Conservation (phyloP, 371 early-diverging fungal species). For the Mortierella sp. region DNA sequence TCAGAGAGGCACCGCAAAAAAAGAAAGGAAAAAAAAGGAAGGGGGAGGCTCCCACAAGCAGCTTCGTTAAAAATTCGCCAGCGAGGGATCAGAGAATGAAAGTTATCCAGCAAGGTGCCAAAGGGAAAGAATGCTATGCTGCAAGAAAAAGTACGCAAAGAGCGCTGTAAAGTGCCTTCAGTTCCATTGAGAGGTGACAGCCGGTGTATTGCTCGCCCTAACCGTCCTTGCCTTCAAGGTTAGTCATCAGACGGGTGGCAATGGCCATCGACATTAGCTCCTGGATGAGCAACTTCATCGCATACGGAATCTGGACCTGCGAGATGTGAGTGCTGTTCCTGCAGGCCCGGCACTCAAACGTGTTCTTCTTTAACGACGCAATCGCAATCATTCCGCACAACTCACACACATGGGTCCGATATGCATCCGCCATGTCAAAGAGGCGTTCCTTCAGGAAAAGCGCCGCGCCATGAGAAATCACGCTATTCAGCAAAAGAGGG, state of each 20-base stretch:
- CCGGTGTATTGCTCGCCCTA: too few relatives aligned
- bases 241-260: slow-evolving; percentile 75
- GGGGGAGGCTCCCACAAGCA: too few relatives aligned
- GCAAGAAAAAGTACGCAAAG: too few relatives aligned
- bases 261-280: slow-evolving; percentile 99
- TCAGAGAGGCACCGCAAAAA: too few relatives aligned
- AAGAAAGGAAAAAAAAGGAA: too few relatives aligned
- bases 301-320: slow-evolving; percentile 98
- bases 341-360: slow-evolving; percentile 96
- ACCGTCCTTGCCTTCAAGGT: neutral
- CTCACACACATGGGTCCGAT: slow-evolving; percentile 98
- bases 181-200: too few relatives aligned
- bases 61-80: too few relatives aligned
- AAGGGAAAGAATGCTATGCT: too few relatives aligned
- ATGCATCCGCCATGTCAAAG: slow-evolving; percentile 98
- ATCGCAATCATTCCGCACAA: slow-evolving; percentile 98
- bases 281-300: slow-evolving; percentile 98
- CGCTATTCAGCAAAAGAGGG: too few relatives aligned
- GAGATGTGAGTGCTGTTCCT: slow-evolving; percentile 95
- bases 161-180: too few relatives aligned
- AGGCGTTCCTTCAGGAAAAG: slow-evolving; percentile 99
- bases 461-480: slow-evolving; percentile 99
- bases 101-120: too few relatives aligned
- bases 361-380: slow-evolving; percentile 92
- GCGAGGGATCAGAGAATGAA: too few relatives aligned